These are phyloP conservation scores for Abortiporus biennis DNA, from an alignment of 1,284 basidiomycete genomes.

Conservation along the genomic window DNA sequence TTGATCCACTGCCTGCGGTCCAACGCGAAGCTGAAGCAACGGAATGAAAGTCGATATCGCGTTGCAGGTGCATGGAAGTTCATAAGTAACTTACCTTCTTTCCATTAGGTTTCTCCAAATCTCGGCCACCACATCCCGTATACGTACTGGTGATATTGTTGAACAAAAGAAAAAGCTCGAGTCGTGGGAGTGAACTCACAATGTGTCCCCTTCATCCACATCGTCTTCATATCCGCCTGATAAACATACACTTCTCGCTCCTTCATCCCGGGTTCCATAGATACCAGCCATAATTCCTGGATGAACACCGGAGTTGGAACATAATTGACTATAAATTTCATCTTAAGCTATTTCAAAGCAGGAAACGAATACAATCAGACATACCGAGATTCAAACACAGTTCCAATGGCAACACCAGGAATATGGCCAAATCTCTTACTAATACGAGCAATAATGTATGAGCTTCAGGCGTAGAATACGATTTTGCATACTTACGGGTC, in stretches of 20 bases:
- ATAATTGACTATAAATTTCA: not conserved
- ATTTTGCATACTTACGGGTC: too few relatives aligned
- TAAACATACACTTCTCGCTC: conserved; percentile 35
- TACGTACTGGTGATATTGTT: conserved; percentile 26
- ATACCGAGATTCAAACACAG: conserved; percentile 17
- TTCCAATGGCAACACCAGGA: conserved; percentile 16
- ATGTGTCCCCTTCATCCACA: conserved; percentile 28
- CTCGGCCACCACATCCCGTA: conserved; percentile 28
- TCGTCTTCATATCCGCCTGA: conserved; percentile 38
- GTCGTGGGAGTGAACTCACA: conserved; percentile 24
- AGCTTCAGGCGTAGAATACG: too few relatives aligned
- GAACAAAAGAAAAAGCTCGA: not conserved
- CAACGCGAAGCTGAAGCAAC: conserved; percentile 12
- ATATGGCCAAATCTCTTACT: conserved; percentile 19
- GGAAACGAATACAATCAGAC: not conserved
- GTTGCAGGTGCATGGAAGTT: too few relatives aligned
- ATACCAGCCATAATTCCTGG: conserved; percentile 17
- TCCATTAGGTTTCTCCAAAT: conserved; percentile 3
- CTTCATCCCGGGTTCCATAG: conserved; percentile 16
- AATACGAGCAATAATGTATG: not conserved
- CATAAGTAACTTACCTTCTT: conserved; percentile 12
- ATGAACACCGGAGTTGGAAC: conserved; percentile 13
- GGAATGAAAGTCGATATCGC: not conserved
- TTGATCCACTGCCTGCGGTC: conserved; percentile 29
- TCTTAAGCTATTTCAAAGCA: not conserved